These are phyloP conservation scores for Boletus subcaerulescens DNA, from an alignment of 768 basidiomycete genomes.

Conservation along the genomic window DNA sequence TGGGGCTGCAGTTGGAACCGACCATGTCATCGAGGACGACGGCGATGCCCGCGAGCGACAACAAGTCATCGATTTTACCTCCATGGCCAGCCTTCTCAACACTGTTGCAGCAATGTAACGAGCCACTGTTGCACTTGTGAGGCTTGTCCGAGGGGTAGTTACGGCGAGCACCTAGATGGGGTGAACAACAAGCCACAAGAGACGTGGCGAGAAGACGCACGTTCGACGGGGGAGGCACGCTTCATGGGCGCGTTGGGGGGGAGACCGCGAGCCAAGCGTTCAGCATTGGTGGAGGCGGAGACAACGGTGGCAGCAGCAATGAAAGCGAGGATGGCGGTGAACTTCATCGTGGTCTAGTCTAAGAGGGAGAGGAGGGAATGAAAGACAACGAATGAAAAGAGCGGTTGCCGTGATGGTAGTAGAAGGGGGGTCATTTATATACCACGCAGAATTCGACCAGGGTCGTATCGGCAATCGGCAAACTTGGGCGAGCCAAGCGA, in stretches of 20 bases:
- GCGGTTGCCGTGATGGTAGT: not conserved
- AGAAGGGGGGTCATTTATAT: conserved; percentile 12
- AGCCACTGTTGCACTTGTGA: conserved; percentile 15
- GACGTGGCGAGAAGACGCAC: conserved; percentile 24
- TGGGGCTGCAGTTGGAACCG: conserved; percentile 34
- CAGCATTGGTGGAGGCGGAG: conserved; percentile 49
- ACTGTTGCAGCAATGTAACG: conserved; percentile 19
- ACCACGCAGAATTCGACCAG: not conserved
- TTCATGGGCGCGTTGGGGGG: conserved; percentile 43
- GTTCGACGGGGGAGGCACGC: conserved; percentile 30
- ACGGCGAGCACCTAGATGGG: conserved; percentile 34
- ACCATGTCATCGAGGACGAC: not conserved
- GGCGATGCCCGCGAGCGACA: accelerated
- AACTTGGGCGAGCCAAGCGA: too few relatives aligned
- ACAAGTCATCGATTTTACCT: not conserved
- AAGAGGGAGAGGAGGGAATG: not conserved
- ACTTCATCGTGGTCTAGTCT: conserved; percentile 24
- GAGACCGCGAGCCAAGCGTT: conserved; percentile 53
- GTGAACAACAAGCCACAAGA: not conserved
- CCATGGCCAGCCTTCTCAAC: not conserved
- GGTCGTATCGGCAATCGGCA: conserved; percentile 17
- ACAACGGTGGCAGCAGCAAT: conserved; percentile 36
- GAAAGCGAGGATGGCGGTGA: conserved; percentile 34
- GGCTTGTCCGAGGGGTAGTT: conserved; percentile 32
- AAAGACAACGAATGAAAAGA: not conserved